Evolutionary conservation across 2,329 filamentous ascomycete species (phyloP).

Genomic region (Aphanocladium album): DNA sequence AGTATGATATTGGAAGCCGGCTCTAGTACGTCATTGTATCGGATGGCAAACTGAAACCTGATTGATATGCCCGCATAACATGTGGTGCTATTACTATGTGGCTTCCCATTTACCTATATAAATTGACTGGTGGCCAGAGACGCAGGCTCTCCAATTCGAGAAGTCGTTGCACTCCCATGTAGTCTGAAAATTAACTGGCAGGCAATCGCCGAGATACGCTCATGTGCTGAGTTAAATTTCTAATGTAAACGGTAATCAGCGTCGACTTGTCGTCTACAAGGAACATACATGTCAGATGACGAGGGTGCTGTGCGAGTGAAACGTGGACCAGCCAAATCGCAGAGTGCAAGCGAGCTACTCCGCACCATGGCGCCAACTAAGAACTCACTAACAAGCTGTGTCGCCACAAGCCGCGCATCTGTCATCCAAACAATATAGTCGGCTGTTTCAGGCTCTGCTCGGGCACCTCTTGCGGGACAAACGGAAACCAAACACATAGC

Average conservation of each 20-base stretch:
- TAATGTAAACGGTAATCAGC: background rate
- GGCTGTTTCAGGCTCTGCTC: background rate
- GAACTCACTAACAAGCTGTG: slow-evolving; percentile 2
- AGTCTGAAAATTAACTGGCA: no score
- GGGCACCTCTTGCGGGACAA: no score
- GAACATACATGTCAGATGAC: slow-evolving; percentile 9
- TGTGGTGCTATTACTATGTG: background rate
- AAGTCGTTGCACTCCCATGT: no score
- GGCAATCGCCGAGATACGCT: no score
- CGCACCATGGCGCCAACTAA: slow-evolving; percentile 1
- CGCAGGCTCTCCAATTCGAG: no score
- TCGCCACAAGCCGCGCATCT: slow-evolving; percentile 18
- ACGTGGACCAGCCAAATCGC: slow-evolving; percentile 1
- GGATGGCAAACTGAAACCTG: background rate
- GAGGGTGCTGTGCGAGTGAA: background rate
- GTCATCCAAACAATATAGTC: background rate
- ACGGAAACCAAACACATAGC: background rate
- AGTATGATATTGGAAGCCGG: background rate
- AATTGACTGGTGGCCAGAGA: background rate
- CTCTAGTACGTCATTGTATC: background rate
- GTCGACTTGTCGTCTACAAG: background rate
- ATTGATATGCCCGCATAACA: background rate
- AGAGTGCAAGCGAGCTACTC: background rate
- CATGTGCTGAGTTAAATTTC: background rate
- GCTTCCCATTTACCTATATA: background rate